Evolutionary conservation across 306 rosid species (phyloP), one percentile per base, ranked within the genome.

Genomic region (Macrotyloma uniflorum): DNA sequence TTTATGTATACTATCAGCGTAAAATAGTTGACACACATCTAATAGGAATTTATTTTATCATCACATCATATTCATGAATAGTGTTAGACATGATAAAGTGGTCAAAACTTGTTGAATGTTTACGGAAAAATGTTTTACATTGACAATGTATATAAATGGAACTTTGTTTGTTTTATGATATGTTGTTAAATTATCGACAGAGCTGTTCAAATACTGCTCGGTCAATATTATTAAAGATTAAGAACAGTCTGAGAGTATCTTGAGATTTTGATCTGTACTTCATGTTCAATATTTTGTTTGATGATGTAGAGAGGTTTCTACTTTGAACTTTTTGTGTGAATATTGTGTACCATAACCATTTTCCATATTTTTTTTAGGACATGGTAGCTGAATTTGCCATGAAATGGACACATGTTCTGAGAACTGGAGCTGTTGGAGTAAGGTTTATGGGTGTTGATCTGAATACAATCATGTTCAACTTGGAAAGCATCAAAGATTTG

Each of bases 401-500:
- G 93, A 91, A 86, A 78, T 95, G 98, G 98, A 90, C 92, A 53
- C 85, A 89, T 3, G 88, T 95, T 70, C 72, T 91, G 84, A 92
- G 90, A 84, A 88, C 95, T 7, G 98, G 97, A 83, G 89, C 89
- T 13, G 11, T 95, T 20, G 97, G 83, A 33, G 90, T 75, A 38
- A 87, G 82, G 84, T 95, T 95, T 71, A 89, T 87, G 86, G 97
- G 79, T 24, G 90, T 95, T 82, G 98, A 92, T 85, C 72, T 81
- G 26, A 86, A n/a, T 82, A 95, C 97, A 54, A n/a, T 95, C 89
- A 95, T 95, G 98, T 89, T 95, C 87, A 90, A 85, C 80, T 80
- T 95, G 89, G 90, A 88, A 59, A 88, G 77, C 75, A 93, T 90
- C 72, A 89, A 84, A 77, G 93, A 91, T 76, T 54, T 86, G 38